Conservation (phyloP, 176 grass and related monocot genomes). For the Oryza glaberrima region DNA sequence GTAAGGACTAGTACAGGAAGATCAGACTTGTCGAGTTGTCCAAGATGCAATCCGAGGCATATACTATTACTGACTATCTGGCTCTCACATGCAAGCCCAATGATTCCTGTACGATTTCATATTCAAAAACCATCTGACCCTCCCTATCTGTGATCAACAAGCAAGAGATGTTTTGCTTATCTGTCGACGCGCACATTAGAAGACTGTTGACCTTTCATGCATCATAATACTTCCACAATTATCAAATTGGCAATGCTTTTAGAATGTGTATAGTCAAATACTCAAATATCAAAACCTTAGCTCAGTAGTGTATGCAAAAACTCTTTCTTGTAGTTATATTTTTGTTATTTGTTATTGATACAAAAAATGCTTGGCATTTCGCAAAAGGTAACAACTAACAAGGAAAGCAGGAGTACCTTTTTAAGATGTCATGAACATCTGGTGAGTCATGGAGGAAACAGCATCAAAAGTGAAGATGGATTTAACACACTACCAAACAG, state of each 20-base stretch:
- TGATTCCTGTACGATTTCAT: slow-evolving; percentile 8
- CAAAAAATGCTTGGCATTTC: not conserved
- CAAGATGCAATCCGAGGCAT: slow-evolving; percentile 43
- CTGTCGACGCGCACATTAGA: not conserved
- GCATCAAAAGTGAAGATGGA: not conserved
- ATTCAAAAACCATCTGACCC: slow-evolving; percentile 23
- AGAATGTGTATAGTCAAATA: not conserved
- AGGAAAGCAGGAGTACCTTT: not conserved
- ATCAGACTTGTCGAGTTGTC: slow-evolving; percentile 37
- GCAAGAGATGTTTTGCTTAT: not conserved
- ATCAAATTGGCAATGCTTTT: not conserved
- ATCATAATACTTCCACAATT: not conserved
- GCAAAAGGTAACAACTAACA: not conserved
- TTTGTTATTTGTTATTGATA: not conserved
- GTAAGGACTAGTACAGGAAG: slow-evolving; percentile 34
- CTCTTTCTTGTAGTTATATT: not conserved
- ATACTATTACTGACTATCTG: slow-evolving; percentile 26
- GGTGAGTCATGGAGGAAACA: not conserved
- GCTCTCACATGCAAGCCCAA: slow-evolving; percentile 35
- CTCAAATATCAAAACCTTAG: not conserved
- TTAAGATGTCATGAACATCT: slow-evolving; percentile 25
- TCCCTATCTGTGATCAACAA: not conserved
- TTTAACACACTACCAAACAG: not conserved
- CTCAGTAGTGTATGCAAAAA: not conserved
- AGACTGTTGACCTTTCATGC: not conserved